These are phyloP conservation scores for Cladosporium velox DNA, from an alignment of 2,329 filamentous ascomycete genomes.

Conservation along the genomic window DNA sequence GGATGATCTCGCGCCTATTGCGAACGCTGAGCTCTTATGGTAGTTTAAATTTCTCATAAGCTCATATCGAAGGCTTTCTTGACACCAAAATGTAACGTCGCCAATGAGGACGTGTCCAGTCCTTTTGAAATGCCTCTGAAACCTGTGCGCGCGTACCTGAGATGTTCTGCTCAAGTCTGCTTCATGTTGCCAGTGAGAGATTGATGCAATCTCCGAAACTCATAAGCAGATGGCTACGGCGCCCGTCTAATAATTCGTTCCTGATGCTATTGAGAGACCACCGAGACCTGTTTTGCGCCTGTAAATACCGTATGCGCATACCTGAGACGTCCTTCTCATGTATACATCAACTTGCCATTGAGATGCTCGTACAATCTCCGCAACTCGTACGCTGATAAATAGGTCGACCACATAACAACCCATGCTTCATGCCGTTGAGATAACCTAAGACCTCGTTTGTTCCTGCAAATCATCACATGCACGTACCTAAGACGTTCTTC, in stretches of 20 bases:
- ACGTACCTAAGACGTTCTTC: neutral
- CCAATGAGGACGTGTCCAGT: neutral
- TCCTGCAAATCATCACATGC: neutral
- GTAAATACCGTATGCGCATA: neutral
- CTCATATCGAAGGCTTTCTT: neutral
- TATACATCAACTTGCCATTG: neutral
- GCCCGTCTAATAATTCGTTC: neutral
- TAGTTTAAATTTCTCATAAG: conserved; percentile 29
- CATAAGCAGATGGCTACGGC: neutral
- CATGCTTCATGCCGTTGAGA: too few relatives aligned
- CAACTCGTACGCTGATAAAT: too few relatives aligned
- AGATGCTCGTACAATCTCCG: too few relatives aligned
- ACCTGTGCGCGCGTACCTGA: neutral
- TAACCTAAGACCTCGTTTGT: neutral
- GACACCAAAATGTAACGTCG: neutral
- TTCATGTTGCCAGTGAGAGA: neutral
- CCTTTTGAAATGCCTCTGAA: neutral
- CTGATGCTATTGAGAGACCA: neutral
- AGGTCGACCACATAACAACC: too few relatives aligned
- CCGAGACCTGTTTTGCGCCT: neutral
- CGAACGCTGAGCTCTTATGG: conserved; percentile 53
- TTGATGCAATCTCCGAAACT: neutral
- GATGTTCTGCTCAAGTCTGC: neutral
- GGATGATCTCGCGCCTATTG: conserved; percentile 43
- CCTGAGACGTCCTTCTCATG: neutral